Conservation (phyloP, 192 early-diverging fungal genomes). For the Ambispora gerdemannii region DNA sequence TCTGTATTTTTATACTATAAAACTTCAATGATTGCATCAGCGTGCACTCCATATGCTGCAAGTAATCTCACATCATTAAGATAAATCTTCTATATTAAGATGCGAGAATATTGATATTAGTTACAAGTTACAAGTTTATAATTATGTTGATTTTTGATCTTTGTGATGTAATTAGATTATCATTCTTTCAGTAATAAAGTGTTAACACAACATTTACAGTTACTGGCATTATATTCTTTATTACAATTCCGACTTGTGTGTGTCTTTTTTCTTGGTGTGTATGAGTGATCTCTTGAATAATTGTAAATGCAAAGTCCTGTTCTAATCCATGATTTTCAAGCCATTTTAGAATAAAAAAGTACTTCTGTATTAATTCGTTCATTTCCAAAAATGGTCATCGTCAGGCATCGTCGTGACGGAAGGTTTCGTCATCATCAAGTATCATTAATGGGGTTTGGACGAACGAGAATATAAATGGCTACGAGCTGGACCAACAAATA, state of each 20-base stretch:
- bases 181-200: not conserved
- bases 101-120: not conserved
- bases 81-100: not conserved
- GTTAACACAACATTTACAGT: slow-evolving; percentile 4
- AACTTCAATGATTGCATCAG: slow-evolving; percentile 17
- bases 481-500: no score
- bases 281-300: not conserved
- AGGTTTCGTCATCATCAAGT: no score
- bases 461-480: no score
- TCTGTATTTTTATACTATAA: not conserved
- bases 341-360: not conserved
- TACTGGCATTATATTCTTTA: not conserved
- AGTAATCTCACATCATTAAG: slow-evolving; percentile 1
- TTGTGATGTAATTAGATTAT: slow-evolving; percentile 8
- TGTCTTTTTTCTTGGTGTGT: not conserved
- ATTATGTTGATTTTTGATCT: slow-evolving; percentile 1
- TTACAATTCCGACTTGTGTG: not conserved
- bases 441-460: no score
- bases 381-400: no score
- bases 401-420: no score
- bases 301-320: not conserved
- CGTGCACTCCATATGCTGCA: not conserved
- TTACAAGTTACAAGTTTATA: not conserved
- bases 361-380: no score
- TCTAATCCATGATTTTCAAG: not conserved